Evolutionary conservation across 495 filamentous ascomycete species (phyloP).

Genomic region (Daldinia bambusicola): DNA sequence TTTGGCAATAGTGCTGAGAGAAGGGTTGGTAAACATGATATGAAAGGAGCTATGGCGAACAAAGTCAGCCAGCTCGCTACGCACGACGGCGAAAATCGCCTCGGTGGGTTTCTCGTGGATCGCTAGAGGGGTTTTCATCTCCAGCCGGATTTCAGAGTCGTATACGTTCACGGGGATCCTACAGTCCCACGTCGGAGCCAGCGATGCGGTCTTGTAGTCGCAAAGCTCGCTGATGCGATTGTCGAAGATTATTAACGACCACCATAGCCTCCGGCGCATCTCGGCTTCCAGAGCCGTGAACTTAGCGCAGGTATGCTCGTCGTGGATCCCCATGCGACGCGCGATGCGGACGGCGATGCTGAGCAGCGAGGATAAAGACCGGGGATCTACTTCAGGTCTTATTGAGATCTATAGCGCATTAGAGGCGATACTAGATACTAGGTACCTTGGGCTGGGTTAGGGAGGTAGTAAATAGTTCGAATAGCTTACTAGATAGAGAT

Average conservation of each 20-base stretch:
- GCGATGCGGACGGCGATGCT: background rate
- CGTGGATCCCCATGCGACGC: background rate
- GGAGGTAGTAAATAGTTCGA: background rate
- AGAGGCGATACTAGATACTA: background rate
- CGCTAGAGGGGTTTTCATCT: background rate
- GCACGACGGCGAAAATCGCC: background rate
- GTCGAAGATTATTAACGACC: constrained; percentile 1
- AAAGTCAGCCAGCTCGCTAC: background rate
- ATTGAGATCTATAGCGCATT: background rate
- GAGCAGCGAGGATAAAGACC: background rate
- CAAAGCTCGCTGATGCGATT: constrained; percentile 2
- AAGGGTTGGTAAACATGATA: background rate
- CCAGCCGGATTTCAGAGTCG: background rate
- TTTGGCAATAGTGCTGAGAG: background rate
- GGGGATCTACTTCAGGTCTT: background rate
- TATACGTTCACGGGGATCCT: background rate
- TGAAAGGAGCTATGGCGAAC: constrained; percentile 2
- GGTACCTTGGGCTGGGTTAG: background rate
- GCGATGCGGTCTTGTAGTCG: background rate
- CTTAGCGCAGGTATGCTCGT: background rate
- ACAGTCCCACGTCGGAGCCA: background rate
- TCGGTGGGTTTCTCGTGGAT: constrained; percentile 2
- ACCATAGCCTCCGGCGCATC: constrained; percentile 1
- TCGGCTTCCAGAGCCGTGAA: background rate
- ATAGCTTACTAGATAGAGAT: background rate